These are phyloP conservation scores for Hura crepitans DNA, from an alignment of 441 rosid genomes.

Conservation along the genomic window DNA sequence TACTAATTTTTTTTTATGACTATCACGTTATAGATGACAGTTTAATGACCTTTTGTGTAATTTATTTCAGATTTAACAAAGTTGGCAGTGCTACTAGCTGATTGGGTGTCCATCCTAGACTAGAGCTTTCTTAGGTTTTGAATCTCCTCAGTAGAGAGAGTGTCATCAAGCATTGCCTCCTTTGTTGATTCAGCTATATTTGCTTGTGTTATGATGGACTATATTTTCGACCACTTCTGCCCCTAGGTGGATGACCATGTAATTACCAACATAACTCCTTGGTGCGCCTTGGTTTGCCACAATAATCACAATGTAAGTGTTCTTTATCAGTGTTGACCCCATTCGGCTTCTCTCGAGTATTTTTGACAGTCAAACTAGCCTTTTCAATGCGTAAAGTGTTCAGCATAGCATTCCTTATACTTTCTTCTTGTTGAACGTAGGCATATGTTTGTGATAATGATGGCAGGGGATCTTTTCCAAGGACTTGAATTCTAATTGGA, in stretches of 20 bases:
- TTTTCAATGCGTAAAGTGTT: background rate
- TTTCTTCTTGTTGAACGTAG: background rate
- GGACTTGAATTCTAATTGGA: background rate
- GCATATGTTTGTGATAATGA: background rate
- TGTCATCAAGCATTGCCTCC: background rate
- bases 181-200: background rate
- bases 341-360: no score
- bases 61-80: no score
- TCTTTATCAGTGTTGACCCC: no score
- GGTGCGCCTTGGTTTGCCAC: background rate
- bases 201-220: background rate
- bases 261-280: background rate
- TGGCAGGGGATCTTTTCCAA: constrained; percentile 1
- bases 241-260: background rate
- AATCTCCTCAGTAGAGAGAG: no score
- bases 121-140: no score
- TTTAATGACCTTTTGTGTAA: no score
- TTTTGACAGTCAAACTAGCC: background rate
- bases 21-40: no score
- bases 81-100: no score
- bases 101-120: no score
- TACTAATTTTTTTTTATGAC: no score
- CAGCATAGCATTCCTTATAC: background rate
- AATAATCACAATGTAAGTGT: no score
- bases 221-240: background rate